Conservation (phyloP, 2,329 filamentous ascomycete species). For the Karstenula rhodostoma region DNA sequence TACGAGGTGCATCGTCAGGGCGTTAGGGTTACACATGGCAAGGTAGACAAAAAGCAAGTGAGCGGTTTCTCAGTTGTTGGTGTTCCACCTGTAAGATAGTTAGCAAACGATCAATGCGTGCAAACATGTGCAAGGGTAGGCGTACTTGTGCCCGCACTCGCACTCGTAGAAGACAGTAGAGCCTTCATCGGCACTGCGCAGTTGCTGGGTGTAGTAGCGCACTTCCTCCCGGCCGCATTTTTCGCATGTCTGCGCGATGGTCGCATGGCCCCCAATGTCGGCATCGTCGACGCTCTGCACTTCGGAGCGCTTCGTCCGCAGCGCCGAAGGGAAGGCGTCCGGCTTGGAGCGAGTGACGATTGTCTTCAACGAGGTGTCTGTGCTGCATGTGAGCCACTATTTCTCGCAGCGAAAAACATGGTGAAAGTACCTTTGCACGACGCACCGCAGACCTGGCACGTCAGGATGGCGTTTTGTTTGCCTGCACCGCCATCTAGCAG, state of each 20-base stretch:
- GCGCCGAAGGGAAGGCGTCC: constrained; percentile 86
- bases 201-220: constrained; percentile 82
- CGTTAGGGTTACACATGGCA: constrained; percentile 31
- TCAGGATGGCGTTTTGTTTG: constrained; percentile 75
- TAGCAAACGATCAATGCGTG: constrained; percentile 23
- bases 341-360: constrained; percentile 87
- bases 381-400: constrained; percentile 10
- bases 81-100: constrained; percentile 57
- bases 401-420: neutral
- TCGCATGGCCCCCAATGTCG: constrained; percentile 77
- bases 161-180: constrained; percentile 91
- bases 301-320: constrained; percentile 85
- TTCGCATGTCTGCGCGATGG: constrained; percentile 74
- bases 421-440: constrained; percentile 75
- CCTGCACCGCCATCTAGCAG: constrained; percentile 83
- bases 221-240: constrained; percentile 85
- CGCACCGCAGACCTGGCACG: constrained; percentile 86
- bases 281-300: constrained; percentile 82
- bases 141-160: constrained; percentile 84
- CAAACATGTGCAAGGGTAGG: constrained; percentile 19
- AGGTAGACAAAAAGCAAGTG: constrained; percentile 20
- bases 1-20: constrained; percentile 31
- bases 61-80: constrained; percentile 66
- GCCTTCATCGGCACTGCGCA: constrained; percentile 93
- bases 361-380: constrained; percentile 65